phyloP scores from a whole-genome alignment of 257 asterid genomes.

The Datura wrightii region DNA sequence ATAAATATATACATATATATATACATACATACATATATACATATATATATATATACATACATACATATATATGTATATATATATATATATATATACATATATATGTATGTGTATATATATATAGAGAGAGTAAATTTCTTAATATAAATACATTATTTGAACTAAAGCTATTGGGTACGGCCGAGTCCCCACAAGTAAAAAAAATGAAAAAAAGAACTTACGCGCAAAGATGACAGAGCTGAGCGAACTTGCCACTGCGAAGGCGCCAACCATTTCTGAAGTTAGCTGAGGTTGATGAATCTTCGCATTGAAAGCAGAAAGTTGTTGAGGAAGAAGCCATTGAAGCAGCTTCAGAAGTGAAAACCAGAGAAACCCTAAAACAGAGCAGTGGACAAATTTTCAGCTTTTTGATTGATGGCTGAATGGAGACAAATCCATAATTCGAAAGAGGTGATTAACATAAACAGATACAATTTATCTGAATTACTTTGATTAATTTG shows the following conservation, averaged over 20 bases:
- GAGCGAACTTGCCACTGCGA: constrained; percentile 50
- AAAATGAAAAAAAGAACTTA: constrained; percentile 10
- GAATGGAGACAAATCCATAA: too few relatives aligned
- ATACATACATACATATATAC: too few relatives aligned
- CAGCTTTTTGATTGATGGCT: too few relatives aligned
- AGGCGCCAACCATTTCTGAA: constrained; percentile 54
- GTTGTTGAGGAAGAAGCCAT: constrained; percentile 35
- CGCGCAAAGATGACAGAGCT: constrained; percentile 51
- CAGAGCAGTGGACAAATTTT: background rate
- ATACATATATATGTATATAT: too few relatives aligned
- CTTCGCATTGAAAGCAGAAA: constrained; percentile 45
- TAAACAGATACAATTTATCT: too few relatives aligned
- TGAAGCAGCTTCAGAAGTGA: background rate
- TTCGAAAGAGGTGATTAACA: too few relatives aligned
- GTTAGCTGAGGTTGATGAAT: constrained; percentile 33
- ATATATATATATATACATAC: too few relatives aligned
- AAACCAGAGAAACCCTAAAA: background rate
- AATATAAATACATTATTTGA: background rate
- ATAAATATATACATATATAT: too few relatives aligned
- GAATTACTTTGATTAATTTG: too few relatives aligned
- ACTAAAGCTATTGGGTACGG: background rate
- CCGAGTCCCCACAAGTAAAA: background rate
- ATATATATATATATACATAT: too few relatives aligned
- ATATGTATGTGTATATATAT: too few relatives aligned
- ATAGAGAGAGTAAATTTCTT: too few relatives aligned